Conservation (phyloP, 768 basidiomycete species). For the Boletellus ananas region DNA sequence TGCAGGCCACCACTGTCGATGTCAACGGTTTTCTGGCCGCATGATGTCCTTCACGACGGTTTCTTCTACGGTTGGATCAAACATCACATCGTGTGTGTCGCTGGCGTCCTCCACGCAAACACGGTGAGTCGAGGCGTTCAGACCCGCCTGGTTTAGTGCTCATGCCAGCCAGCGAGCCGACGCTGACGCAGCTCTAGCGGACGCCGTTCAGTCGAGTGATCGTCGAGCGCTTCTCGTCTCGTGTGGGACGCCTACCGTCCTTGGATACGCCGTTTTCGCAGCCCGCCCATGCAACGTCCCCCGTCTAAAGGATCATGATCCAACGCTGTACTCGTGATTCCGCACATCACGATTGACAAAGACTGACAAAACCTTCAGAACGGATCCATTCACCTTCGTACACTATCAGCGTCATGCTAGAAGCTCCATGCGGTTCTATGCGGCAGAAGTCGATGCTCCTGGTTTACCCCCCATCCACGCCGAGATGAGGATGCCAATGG, state of each 20-base stretch:
- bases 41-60: constrained; percentile 43
- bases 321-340: constrained; percentile 9
- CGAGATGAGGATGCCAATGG: constrained; percentile 21
- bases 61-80: constrained; percentile 58
- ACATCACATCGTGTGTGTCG: constrained; percentile 45
- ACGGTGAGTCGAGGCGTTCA: constrained; percentile 26
- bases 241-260: constrained; percentile 28
- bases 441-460: constrained; percentile 39
- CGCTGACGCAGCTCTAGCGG: constrained; percentile 10
- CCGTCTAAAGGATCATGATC: constrained; percentile 32
- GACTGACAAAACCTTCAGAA: constrained; percentile 10
- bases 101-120: constrained; percentile 41
- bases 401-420: constrained; percentile 53
- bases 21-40: constrained; percentile 56
- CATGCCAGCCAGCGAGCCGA: constrained; percentile 14
- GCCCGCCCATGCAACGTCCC: constrained; percentile 19
- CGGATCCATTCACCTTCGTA: constrained; percentile 33
- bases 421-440: constrained; percentile 61
- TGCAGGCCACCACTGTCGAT: constrained; percentile 13
- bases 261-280: constrained; percentile 24
- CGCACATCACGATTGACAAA: neutral
- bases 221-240: constrained; percentile 9
- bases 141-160: neutral
- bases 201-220: constrained; percentile 17
- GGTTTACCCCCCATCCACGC: constrained; percentile 15